Evolutionary conservation across 2,329 filamentous ascomycete species (phyloP), one percentile per base, ranked within the genome.

Genomic region (Microcera coccophila): DNA sequence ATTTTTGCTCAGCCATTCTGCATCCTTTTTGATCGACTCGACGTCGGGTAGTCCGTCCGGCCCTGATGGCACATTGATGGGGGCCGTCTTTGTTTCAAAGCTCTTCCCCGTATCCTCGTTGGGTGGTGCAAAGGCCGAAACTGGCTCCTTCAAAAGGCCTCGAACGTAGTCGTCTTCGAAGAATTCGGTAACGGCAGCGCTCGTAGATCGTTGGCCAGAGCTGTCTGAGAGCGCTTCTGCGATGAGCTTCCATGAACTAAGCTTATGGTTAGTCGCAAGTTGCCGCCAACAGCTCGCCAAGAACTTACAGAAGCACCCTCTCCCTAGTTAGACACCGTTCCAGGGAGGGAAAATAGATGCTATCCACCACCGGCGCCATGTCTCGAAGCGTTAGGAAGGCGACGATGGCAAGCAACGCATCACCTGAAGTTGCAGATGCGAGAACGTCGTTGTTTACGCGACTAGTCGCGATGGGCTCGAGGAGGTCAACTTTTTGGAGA

Each of bases 311-410:
- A 60, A 96, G 75, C 62, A 85, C 78, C 60, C 79, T 79, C 65
- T 91, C 83, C 69, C 88, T 87, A 58, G 80, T 84, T 60, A 97
- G 77, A 70, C 88, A 94, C 63, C 86, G 82, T 68, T 89, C 85
- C 67, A 96, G 76, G 62, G 89, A 81, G 62, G 90, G 88, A 61
- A 94, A 86, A 71, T 90, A 93, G 64, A 78, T 74, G 62, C 74
- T 72, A 70, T 85, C 83, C 61, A 79, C 76, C 62, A 79, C 71
- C 68, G 82, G 76, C 72, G 82, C 84, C 85, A 89, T 90, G 72
- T 69, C 73, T 72, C 65, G 70, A 65, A 69, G 67, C 67, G 70
- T 76, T 70, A 73, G 70, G 68, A 67, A 45, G 58, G 63, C 55
- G 60, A 59, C 59, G 62, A 61, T 56, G 60, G 53, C 60, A 61